These are phyloP conservation scores for Neoarthrinium moseri DNA, from an alignment of 2,329 filamentous ascomycete species.

Conservation along the genomic window DNA sequence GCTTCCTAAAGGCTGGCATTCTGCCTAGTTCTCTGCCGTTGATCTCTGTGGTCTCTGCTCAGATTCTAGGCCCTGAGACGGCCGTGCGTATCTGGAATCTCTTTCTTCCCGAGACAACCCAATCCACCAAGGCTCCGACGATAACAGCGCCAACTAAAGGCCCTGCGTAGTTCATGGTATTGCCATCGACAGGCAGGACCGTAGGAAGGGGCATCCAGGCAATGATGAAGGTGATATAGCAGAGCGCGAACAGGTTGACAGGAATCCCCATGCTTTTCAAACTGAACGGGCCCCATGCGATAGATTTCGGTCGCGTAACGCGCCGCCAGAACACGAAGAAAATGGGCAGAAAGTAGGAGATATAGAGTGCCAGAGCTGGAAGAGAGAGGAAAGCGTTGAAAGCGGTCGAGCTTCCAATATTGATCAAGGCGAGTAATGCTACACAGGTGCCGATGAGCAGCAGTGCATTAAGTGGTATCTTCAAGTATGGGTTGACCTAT, in stretches of 20 bases:
- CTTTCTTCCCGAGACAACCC: background rate
- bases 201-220: constrained; percentile 3
- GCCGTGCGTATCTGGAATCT: constrained; percentile 2
- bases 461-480: background rate
- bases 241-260: background rate
- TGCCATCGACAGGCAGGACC: background rate
- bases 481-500: no score
- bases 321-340: background rate
- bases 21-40: no score
- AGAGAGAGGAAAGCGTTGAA: constrained; percentile 1
- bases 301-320: background rate
- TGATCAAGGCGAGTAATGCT: background rate
- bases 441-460: background rate
- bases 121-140: background rate
- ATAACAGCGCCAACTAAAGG: background rate
- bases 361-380: background rate
- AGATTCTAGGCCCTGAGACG: no score
- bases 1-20: no score
- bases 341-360: constrained; percentile 1
- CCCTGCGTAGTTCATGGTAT: constrained; percentile 1
- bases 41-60: no score
- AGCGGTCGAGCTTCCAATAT: constrained; percentile 1
- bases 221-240: background rate
- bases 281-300: background rate
- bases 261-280: background rate